Conservation (phyloP, 768 basidiomycete species). For the Russula foetens region DNA sequence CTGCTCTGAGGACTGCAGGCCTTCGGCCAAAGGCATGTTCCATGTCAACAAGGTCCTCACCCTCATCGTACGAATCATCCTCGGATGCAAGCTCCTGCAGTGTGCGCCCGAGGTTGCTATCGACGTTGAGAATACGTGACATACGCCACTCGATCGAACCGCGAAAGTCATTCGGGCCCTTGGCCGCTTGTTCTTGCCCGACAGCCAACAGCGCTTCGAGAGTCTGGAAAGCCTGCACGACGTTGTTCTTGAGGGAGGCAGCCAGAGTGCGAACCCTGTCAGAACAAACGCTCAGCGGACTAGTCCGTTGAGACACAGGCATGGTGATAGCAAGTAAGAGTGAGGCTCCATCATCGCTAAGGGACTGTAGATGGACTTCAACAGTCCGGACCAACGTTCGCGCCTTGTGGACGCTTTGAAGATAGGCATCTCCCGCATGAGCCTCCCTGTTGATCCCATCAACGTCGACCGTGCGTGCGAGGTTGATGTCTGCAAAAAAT, state of each 20-base stretch:
- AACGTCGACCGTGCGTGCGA: conserved; percentile 77
- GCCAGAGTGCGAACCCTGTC: conserved; percentile 33
- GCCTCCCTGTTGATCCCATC: conserved; percentile 57
- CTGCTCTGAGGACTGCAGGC: conserved; percentile 19
- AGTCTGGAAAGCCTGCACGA: conserved; percentile 46
- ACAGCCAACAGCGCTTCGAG: conserved; percentile 54
- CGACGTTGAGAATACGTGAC: conserved; percentile 59
- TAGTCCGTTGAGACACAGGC: conserved; percentile 21
- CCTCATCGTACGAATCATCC: conserved; percentile 31
- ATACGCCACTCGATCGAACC: conserved; percentile 72
- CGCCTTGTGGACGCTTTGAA: conserved; percentile 60
- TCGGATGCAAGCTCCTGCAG: conserved; percentile 29
- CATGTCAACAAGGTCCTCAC: conserved; percentile 51
- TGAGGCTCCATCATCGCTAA: conserved; percentile 63
- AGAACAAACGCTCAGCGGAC: background rate
- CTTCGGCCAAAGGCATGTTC: conserved; percentile 39
- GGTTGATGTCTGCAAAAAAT: conserved; percentile 60
- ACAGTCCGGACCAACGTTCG: conserved; percentile 58
- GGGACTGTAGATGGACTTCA: conserved; percentile 60
- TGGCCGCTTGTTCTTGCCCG: conserved; percentile 63
- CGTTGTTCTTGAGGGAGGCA: conserved; percentile 47
- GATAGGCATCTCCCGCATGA: conserved; percentile 42
- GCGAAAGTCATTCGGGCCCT: conserved; percentile 62
- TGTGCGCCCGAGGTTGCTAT: conserved; percentile 36
- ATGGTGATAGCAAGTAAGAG: conserved; percentile 54